These are phyloP conservation scores for Hypoxylon crocopeplum DNA, from an alignment of 495 filamentous ascomycete genomes.

Conservation along the genomic window DNA sequence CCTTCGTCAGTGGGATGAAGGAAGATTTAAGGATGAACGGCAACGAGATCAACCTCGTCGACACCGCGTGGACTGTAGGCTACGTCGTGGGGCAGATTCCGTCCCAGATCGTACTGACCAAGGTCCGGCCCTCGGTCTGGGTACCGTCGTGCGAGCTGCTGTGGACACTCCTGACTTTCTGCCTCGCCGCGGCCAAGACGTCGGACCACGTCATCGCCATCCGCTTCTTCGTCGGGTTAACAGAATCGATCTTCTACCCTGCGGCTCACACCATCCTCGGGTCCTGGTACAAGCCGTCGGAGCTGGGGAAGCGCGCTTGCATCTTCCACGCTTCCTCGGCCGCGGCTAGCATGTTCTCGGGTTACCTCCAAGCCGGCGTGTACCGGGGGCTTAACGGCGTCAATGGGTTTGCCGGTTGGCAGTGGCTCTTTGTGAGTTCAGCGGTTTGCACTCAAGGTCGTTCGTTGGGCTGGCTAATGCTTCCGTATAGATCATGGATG, in stretches of 20 bases:
- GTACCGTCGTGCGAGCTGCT: slow-evolving; percentile 48
- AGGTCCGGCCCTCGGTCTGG: slow-evolving; percentile 50
- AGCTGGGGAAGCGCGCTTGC: slow-evolving; percentile 44
- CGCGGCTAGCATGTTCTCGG: slow-evolving; percentile 39
- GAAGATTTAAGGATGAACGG: slow-evolving; percentile 44
- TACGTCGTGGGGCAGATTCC: slow-evolving; percentile 49
- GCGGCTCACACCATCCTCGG: slow-evolving; percentile 39
- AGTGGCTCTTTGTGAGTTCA: slow-evolving; percentile 54
- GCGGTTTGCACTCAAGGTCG: not conserved
- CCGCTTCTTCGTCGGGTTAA: slow-evolving; percentile 57
- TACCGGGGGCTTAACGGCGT: slow-evolving; percentile 53
- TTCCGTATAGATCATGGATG: slow-evolving; percentile 47
- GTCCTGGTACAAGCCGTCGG: slow-evolving; percentile 41
- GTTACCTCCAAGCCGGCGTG: slow-evolving; percentile 58
- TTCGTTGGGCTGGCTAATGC: not conserved
- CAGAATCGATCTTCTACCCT: slow-evolving; percentile 53
- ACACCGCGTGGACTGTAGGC: slow-evolving; percentile 47
- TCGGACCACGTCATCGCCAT: slow-evolving; percentile 39
- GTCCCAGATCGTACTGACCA: slow-evolving; percentile 53
- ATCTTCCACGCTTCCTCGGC: slow-evolving; percentile 48
- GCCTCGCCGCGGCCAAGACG: slow-evolving; percentile 39
- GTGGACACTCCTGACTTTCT: slow-evolving; percentile 47
- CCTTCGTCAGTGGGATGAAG: slow-evolving; percentile 49
- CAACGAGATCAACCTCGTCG: slow-evolving; percentile 39
- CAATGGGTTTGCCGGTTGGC: slow-evolving; percentile 56